phyloP scores from a whole-genome alignment of 805 yeast species.

The Saturnispora diversa region DNA sequence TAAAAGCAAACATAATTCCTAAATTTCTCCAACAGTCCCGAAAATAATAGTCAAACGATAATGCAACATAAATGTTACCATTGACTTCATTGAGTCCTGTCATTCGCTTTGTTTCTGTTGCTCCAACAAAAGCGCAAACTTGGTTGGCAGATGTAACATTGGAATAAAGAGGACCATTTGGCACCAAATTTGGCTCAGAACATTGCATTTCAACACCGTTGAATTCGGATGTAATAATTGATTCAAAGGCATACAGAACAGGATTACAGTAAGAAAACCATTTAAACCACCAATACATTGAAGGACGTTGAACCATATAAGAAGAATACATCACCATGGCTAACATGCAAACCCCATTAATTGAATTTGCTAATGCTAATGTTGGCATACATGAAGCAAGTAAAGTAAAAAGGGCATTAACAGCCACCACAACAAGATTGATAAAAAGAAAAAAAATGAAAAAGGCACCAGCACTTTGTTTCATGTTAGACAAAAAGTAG shows the following conservation, averaged over 20 bases:
- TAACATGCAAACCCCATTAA: constrained; percentile 49
- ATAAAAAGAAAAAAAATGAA: constrained; percentile 42
- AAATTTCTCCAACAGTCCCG: constrained; percentile 74
- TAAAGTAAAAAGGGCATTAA: constrained; percentile 46
- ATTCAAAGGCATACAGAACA: constrained; percentile 41
- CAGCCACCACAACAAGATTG: constrained; percentile 32
- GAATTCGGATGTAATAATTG: constrained; percentile 51
- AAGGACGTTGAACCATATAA: constrained; percentile 49
- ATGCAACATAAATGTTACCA: constrained; percentile 43
- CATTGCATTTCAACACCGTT: constrained; percentile 46
- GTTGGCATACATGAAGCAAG: constrained; percentile 44
- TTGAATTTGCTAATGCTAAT: constrained; percentile 49
- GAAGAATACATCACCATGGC: constrained; percentile 54
- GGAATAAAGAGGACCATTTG: constrained; percentile 49
- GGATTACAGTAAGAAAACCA: constrained; percentile 48
- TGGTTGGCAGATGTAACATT: constrained; percentile 32
- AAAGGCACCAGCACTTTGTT: constrained; percentile 46
- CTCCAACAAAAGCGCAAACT: constrained; percentile 48
- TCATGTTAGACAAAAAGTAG: constrained; percentile 49
- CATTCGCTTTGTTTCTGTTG: constrained; percentile 25
- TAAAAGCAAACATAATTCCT: constrained; percentile 42
- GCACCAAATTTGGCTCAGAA: constrained; percentile 35
- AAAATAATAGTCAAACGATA: constrained; percentile 43
- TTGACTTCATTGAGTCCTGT: constrained; percentile 32
- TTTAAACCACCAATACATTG: constrained; percentile 57